phyloP scores from a whole-genome alignment of 148 eudicot species.

The Cornus kousa region DNA sequence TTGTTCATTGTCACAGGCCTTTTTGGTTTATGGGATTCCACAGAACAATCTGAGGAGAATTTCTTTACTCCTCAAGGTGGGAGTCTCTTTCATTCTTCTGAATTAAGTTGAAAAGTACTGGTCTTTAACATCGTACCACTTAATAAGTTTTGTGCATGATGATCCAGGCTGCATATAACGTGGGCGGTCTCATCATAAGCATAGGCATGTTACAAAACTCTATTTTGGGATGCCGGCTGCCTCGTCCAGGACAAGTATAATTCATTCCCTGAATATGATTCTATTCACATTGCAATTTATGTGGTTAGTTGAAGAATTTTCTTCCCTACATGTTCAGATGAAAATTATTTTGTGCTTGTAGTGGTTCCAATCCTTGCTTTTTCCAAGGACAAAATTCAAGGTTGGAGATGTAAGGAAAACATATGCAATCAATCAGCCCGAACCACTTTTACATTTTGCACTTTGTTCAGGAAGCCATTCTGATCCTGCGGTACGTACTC shows the following conservation, averaged over 20 bases:
- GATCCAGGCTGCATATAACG: slow-evolving; percentile 80
- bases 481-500: slow-evolving; percentile 52
- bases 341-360: slow-evolving; percentile 22
- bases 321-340: not conserved
- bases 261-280: not conserved
- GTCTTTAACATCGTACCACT: not conserved
- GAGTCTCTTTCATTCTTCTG: not conserved
- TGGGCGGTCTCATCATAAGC: slow-evolving; percentile 69
- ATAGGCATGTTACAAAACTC: slow-evolving; percentile 69
- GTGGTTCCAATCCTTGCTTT: slow-evolving; percentile 75
- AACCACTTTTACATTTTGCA: slow-evolving; percentile 52
- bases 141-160: slow-evolving; percentile 1
- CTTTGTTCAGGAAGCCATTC: slow-evolving; percentile 57
- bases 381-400: slow-evolving; percentile 48
- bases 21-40: slow-evolving; percentile 44
- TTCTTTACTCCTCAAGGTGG: slow-evolving; percentile 70
- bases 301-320: not conserved
- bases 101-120: too few species aligned
- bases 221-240: slow-evolving; percentile 65
- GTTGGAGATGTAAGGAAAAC: slow-evolving; percentile 29
- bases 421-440: slow-evolving; percentile 41
- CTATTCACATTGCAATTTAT: not conserved
- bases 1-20: slow-evolving; percentile 24
- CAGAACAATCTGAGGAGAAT: slow-evolving; percentile 20
- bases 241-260: slow-evolving; percentile 82